Evolutionary conservation across 495 filamentous ascomycete species (phyloP), one percentile per base, ranked within the genome.

Genomic region (Aspergillus leporis): DNA sequence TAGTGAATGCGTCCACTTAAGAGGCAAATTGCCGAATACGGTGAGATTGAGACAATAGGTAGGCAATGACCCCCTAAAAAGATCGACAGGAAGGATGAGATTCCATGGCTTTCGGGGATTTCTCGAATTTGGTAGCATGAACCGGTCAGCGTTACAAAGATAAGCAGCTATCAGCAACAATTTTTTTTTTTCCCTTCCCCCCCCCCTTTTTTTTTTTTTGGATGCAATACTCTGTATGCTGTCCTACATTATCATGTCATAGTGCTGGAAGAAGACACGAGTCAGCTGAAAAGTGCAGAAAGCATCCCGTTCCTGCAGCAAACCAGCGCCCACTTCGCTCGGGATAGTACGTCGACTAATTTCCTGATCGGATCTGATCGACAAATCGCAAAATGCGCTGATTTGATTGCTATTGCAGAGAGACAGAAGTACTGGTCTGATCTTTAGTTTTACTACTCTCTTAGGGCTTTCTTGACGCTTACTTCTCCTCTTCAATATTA

Each of bases 281-380:
- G 41, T 25, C 54, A 56, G 54, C 54, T 56, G 54, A 56, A 56
- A 55, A 46, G 25, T n/a, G 19, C 43, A 23, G 18, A 38, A 28
- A 19, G 28, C 10, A 36, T 32, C 23, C 31, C 40, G 54, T 56
- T 56, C 54, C 54, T 56, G 54, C 54, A 56, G 54, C 45, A 45
- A 56, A 56, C 28, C 36, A 56, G 25, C 54, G 43, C 43, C 54
- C 43, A 30, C 25, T 56, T 48, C 25, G 38, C 22, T n/a, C 28
- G 38, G 16, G 25, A 40, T 53, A 36, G 32, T 25, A 40, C 23
- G 19, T 23, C 43, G 19, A 47, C 19, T 22, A 18, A 58, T 43
- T 58, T 22, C 32, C 47, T 41, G 55, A 58, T 51, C 55, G 55
- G 55, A 58, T 58, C 55, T 50, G 55, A 58, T 58, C 55, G 46